Conservation (phyloP, 2,329 filamentous ascomycete species). For the Didymella keratinophila region DNA sequence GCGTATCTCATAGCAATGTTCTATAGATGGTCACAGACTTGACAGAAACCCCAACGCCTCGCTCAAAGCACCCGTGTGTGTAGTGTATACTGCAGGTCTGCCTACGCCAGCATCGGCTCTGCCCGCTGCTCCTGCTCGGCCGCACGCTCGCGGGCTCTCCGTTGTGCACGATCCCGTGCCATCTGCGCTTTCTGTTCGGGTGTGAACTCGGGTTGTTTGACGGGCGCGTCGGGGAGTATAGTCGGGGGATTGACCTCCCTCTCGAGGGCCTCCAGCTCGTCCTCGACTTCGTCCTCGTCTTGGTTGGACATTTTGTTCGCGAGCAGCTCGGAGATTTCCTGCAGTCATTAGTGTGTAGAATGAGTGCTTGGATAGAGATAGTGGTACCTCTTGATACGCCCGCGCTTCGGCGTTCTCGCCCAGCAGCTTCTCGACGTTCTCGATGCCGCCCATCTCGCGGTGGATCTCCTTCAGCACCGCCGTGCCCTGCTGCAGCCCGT, state of each 20-base stretch:
- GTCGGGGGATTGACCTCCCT: constrained; percentile 61
- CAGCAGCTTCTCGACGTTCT: constrained; percentile 94
- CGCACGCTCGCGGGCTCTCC: constrained; percentile 44
- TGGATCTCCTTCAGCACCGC: constrained; percentile 90
- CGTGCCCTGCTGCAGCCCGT: constrained; percentile 90
- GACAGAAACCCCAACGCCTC: constrained; percentile 39
- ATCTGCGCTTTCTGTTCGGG: constrained; percentile 40
- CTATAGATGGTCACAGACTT: not conserved
- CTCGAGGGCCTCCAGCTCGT: constrained; percentile 86
- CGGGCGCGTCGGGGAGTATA: constrained; percentile 52
- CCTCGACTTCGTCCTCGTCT: constrained; percentile 97
- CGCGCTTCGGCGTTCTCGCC: constrained; percentile 89
- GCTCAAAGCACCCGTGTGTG: constrained; percentile 39
- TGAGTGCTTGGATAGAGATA: not conserved
- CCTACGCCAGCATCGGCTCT: constrained; percentile 48
- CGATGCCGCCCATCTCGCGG: constrained; percentile 92
- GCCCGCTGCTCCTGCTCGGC: constrained; percentile 37
- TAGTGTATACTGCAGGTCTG: not conserved
- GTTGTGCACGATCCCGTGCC: constrained; percentile 43
- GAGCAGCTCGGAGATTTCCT: constrained; percentile 94
- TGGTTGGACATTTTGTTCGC: constrained; percentile 88
- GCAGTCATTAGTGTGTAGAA: constrained; percentile 1
- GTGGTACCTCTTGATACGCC: constrained; percentile 81
- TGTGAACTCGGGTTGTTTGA: constrained; percentile 40
- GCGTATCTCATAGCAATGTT: not conserved